Evolutionary conservation across 129 eudicot genomes (phyloP), one percentile per base, ranked within the genome.

Genomic region (Glebionis coronaria): DNA sequence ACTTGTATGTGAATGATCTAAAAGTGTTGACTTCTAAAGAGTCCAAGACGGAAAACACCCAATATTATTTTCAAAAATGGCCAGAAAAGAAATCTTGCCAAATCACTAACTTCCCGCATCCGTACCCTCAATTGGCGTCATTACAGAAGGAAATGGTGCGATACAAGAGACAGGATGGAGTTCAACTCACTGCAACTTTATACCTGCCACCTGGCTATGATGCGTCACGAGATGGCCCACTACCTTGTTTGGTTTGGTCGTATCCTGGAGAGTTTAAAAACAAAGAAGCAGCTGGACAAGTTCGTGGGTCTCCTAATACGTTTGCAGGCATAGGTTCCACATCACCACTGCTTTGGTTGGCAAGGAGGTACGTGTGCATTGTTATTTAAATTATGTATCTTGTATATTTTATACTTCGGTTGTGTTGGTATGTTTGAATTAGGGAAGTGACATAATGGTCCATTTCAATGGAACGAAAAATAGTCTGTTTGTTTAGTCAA

Each of bases 181-280:
- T 92, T 66, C 98, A 92, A 61, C 95, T 88, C 21, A 88, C 95
- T 55, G 98, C 98, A 59, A 92, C 98, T 29, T 55, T 92, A 59
- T 92, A 92, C 80, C 91, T 92, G 63, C 98, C 98, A 63, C 98
- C 98, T 27, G 92, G 88, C 11, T 92, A 92, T 74, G 98, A 92
- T 73, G 80, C 91, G 16, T 52, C 91, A 29, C 78, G 72, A 61
- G 98, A 92, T 76, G 98, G 98, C 42, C 96, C 98, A 21, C 83
- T 92, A 58, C 98, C 98, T n/a, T 92, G 98, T 77, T 78, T 92
- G 62, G 82, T 92, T 65, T 92, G 98, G 98, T 88, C 98, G 12
- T 92, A 92, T 70, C 98, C 98, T 44, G 96, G 96, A 65, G 98
- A 92, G 82, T 92, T 92, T 74, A 92, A 92, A 69, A 88, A 90